A percentile compares a stretch with the other conserved stretches of the same genome.
phyloP scores from a whole-genome alignment of 2,329 filamentous ascomycete species.

The Graphilbum fragrans region DNA sequence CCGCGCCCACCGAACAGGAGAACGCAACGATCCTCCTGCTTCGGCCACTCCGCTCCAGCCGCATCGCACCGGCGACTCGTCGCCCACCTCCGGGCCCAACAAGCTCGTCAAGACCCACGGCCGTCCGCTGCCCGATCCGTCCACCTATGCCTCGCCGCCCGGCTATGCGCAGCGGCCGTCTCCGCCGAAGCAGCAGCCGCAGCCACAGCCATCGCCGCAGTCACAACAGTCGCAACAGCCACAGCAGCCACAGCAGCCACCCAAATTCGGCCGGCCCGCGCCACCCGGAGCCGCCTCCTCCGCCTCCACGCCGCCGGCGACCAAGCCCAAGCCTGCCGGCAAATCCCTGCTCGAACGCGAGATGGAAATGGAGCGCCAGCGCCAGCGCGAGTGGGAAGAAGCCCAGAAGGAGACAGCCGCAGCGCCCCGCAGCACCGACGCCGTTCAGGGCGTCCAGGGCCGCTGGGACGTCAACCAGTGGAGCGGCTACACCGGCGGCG shows the following conservation, averaged over 20 bases:
- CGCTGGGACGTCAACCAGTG: conserved; percentile 70
- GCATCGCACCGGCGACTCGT: not conserved
- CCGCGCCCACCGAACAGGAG: conserved; percentile 20
- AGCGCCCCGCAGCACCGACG: conserved; percentile 45
- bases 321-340: conserved; percentile 38
- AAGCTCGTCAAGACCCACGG: conserved; percentile 21
- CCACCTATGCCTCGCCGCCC: conserved; percentile 16
- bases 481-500: conserved; percentile 62
- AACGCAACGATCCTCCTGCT: too few relatives aligned
- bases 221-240: conserved; percentile 3
- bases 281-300: conserved; percentile 26
- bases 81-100: conserved; percentile 11
- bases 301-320: conserved; percentile 23
- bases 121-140: conserved; percentile 43
- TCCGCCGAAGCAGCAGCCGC: conserved; percentile 10
- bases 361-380: conserved; percentile 67
- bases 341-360: conserved; percentile 66
- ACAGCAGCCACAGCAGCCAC: conserved; percentile 9
- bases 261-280: conserved; percentile 25
- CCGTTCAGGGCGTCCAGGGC: conserved; percentile 53
- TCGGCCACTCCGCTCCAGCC: too few relatives aligned
- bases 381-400: conserved; percentile 71
- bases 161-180: conserved; percentile 6
- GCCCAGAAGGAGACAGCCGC: conserved; percentile 53
- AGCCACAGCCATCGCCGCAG: conserved; percentile 7